Percentiles rank a stretch among this genome's conserved stretches.
Evolutionary conservation across 2,329 filamentous ascomycete genomes (phyloP).

Genomic region (Xylariaceae sp.): DNA sequence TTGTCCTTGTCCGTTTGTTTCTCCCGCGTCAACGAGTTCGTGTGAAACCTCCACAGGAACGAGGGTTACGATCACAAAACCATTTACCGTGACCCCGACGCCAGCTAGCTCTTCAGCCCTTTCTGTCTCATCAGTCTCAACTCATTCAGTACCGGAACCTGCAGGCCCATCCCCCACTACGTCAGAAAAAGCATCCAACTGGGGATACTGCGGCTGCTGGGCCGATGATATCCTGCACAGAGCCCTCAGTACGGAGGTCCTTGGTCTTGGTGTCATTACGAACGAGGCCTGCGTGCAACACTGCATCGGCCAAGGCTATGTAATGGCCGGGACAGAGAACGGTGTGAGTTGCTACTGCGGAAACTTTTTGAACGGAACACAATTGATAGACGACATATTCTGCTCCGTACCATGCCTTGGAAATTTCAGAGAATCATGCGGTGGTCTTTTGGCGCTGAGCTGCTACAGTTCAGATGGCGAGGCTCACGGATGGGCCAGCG

Average conservation of each 20-base stretch:
- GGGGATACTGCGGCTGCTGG: conserved; percentile 34
- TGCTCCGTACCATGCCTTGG: conserved; percentile 53
- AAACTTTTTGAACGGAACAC: conserved; percentile 37
- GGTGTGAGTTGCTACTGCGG: conserved; percentile 49
- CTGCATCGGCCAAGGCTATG: conserved; percentile 44
- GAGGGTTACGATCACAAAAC: too few species aligned
- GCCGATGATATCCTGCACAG: conserved; percentile 24
- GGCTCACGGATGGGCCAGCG: conserved; percentile 32
- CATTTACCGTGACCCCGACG: too few species aligned
- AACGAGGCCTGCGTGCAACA: conserved; percentile 43
- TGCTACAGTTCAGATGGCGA: conserved; percentile 42
- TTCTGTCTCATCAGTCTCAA: background rate
- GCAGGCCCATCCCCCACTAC: conserved; percentile 17
- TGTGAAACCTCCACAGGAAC: too few species aligned
- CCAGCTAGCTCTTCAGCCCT: background rate
- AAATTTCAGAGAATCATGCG: conserved; percentile 47
- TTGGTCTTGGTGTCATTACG: conserved; percentile 20
- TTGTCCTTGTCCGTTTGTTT: too few species aligned
- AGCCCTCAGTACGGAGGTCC: conserved; percentile 20
- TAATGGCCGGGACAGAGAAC: conserved; percentile 49
- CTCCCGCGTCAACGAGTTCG: too few species aligned
- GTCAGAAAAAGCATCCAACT: conserved; percentile 23
- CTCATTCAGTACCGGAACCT: background rate
- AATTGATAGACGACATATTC: conserved; percentile 41
- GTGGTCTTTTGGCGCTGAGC: conserved; percentile 45